These are phyloP conservation scores for Laburnicola sp. DNA, from an alignment of 2,329 filamentous ascomycete species.

Conservation along the genomic window DNA sequence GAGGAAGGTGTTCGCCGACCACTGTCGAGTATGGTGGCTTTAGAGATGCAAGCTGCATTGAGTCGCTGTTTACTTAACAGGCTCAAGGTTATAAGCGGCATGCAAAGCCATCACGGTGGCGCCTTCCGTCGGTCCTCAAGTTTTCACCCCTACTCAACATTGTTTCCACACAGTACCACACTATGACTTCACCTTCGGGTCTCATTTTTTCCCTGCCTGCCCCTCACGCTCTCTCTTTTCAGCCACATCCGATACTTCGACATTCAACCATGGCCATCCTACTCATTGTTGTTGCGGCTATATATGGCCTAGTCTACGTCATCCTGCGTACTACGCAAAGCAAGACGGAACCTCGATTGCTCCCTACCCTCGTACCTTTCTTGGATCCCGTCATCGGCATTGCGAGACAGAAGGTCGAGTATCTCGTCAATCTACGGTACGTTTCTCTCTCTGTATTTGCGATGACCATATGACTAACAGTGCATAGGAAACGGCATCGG, in stretches of 20 bases:
- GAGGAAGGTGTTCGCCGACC: too few relatives aligned
- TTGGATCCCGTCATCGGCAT: constrained; percentile 23
- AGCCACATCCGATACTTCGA: neutral
- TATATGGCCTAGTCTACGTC: constrained; percentile 9
- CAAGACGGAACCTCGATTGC: constrained; percentile 19
- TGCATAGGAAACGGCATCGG: constrained; percentile 14
- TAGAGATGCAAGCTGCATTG: too few relatives aligned
- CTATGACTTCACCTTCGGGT: neutral
- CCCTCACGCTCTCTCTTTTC: too few relatives aligned
- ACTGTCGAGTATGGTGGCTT: too few relatives aligned
- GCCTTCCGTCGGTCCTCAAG: too few relatives aligned
- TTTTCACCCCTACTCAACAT: too few relatives aligned
- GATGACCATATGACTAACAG: neutral
- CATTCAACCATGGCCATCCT: neutral
- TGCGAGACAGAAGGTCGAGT: constrained; percentile 17
- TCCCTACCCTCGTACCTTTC: constrained; percentile 19
- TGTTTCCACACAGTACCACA: too few relatives aligned
- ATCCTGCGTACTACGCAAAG: constrained; percentile 19
- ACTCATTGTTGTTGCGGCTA: neutral
- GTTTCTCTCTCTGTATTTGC: neutral
- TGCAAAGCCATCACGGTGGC: too few relatives aligned
- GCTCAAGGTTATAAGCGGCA: too few relatives aligned
- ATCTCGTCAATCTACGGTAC: constrained; percentile 19
- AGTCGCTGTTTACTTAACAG: too few relatives aligned
- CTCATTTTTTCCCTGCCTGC: neutral